A percentile compares a stretch with the other conserved stretches of the same genome.
Conservation (phyloP, 768 basidiomycete genomes). For the Kondoa subrosea region DNA sequence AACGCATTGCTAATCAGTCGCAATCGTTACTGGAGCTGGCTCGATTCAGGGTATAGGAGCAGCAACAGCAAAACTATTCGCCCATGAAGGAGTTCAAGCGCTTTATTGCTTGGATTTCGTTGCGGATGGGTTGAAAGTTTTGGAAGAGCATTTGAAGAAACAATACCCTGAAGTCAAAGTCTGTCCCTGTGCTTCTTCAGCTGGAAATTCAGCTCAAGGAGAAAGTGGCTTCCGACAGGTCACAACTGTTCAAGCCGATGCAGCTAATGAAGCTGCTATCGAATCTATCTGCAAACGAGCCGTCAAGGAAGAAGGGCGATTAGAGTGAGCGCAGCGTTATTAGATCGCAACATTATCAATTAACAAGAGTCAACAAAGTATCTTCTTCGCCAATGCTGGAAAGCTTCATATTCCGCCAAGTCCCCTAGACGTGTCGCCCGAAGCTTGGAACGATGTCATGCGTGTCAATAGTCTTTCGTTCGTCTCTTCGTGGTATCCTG, state of each 20-base stretch:
- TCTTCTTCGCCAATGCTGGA: conserved; percentile 76
- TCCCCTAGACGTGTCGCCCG: conserved; percentile 40
- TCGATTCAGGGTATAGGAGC: neutral
- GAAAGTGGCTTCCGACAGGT: conserved; percentile 38
- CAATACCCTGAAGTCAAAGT: conserved; percentile 68
- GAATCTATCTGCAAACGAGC: conserved; percentile 52
- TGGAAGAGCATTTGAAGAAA: conserved; percentile 50
- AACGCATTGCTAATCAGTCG: too few species aligned
- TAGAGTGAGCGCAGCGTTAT: conserved; percentile 38
- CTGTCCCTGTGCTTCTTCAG: conserved; percentile 20
- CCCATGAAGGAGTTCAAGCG: conserved; percentile 1
- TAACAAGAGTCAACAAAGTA: conserved; percentile 23
- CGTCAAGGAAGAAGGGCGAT: conserved; percentile 58
- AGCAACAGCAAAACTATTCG: neutral
- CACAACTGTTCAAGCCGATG: conserved; percentile 63
- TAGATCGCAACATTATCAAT: neutral
- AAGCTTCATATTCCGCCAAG: conserved; percentile 9
- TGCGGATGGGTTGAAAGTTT: conserved; percentile 47
- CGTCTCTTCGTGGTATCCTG: conserved; percentile 9
- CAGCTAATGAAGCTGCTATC: conserved; percentile 58
- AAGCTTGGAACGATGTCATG: conserved; percentile 58
- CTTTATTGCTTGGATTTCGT: conserved; percentile 43
- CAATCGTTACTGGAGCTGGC: neutral
- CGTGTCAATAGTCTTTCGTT: conserved; percentile 57
- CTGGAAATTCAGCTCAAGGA: neutral